Conservation (phyloP, 352 stramenopile species). For the Thalassiosira delicatula region DNA sequence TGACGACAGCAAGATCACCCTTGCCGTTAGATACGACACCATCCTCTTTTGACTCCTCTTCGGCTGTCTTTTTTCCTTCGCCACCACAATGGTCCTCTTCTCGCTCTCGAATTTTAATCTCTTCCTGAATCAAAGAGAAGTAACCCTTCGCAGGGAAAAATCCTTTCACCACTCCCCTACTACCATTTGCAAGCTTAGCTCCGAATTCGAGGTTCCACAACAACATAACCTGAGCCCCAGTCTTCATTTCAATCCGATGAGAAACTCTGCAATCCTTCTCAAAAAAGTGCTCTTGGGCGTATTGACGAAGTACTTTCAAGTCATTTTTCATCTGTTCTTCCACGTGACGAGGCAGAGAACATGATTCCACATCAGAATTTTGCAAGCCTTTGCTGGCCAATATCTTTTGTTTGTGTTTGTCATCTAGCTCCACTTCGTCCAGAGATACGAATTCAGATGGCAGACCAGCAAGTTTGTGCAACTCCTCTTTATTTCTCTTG, state of each 20-base stretch:
- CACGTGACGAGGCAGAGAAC: neutral
- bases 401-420: slow-evolving; percentile 36
- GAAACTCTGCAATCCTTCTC: slow-evolving; percentile 44
- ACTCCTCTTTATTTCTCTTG: slow-evolving; percentile 69
- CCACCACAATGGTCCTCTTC: neutral
- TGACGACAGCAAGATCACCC: slow-evolving; percentile 4
- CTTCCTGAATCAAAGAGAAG: slow-evolving; percentile 30
- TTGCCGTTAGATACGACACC: slow-evolving; percentile 4
- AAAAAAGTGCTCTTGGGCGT: slow-evolving; percentile 52
- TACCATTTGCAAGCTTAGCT: slow-evolving; percentile 90
- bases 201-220: slow-evolving; percentile 90
- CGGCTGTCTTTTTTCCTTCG: neutral
- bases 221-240: slow-evolving; percentile 89
- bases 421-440: slow-evolving; percentile 46
- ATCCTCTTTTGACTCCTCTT: slow-evolving; percentile 2
- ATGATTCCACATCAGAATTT: slow-evolving; percentile 18
- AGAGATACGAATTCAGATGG: slow-evolving; percentile 24
- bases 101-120: slow-evolving; percentile 20
- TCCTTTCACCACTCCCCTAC: slow-evolving; percentile 87
- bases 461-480: slow-evolving; percentile 53
- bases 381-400: slow-evolving; percentile 22
- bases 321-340: slow-evolving; percentile 15
- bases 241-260: slow-evolving; percentile 47
- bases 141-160: slow-evolving; percentile 46
- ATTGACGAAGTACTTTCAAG: slow-evolving; percentile 27